Conservation (phyloP, 106 monocot species). For the Apostasia ramifera region DNA sequence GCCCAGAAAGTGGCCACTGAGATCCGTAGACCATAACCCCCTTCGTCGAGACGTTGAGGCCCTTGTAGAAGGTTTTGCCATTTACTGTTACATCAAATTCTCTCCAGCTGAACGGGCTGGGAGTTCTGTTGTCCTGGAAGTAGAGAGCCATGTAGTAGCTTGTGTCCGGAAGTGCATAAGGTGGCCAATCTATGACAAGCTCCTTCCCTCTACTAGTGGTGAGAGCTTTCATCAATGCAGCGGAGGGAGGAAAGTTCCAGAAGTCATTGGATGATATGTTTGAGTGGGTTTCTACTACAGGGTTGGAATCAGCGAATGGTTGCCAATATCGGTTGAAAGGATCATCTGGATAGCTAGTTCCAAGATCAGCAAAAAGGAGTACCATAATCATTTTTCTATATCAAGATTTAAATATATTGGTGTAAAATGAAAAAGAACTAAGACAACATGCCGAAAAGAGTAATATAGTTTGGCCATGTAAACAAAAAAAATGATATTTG, state of each 20-base stretch:
- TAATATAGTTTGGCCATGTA: too few species aligned
- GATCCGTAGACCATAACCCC: slow-evolving; percentile 66
- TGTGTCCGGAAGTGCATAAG: slow-evolving; percentile 34
- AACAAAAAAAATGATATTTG: too few species aligned
- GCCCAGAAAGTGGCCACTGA: slow-evolving; percentile 66
- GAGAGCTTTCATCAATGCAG: slow-evolving; percentile 36
- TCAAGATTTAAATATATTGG: neutral
- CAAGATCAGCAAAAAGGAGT: neutral
- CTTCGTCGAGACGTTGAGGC: slow-evolving; percentile 57
- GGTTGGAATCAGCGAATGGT: slow-evolving; percentile 40
- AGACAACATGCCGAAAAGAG: too few species aligned
- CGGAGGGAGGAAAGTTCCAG: slow-evolving; percentile 73
- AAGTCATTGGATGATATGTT: slow-evolving; percentile 44
- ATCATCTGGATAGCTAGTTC: slow-evolving; percentile 82
- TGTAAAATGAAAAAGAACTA: neutral
- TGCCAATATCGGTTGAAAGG: slow-evolving; percentile 89
- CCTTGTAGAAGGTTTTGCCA: slow-evolving; percentile 34
- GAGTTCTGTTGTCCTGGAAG: slow-evolving; percentile 81
- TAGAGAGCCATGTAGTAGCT: slow-evolving; percentile 87
- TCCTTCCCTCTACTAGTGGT: slow-evolving; percentile 63
- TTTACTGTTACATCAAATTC: slow-evolving; percentile 71
- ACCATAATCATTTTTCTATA: neutral
- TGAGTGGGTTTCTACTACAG: slow-evolving; percentile 35
- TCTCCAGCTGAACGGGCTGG: slow-evolving; percentile 70
- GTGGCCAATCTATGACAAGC: slow-evolving; percentile 57